Evolutionary conservation across 2,329 filamentous ascomycete genomes (phyloP).

Genomic region (Venturia pyrina): DNA sequence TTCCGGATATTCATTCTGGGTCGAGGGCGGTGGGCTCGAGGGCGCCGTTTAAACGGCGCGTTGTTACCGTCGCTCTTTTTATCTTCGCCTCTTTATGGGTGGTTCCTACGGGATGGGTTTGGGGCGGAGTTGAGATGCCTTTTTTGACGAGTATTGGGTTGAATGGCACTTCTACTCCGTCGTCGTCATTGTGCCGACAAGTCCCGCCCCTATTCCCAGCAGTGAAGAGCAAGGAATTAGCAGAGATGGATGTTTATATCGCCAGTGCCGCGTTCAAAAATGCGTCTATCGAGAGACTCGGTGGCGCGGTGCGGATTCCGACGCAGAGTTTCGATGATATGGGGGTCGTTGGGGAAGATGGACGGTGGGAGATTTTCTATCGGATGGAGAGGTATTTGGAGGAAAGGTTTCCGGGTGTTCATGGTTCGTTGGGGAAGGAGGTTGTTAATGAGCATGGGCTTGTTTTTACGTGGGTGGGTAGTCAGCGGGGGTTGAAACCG

Average conservation of each 20-base stretch:
- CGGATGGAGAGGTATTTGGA: slow-evolving; percentile 42
- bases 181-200: not conserved
- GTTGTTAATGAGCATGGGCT: slow-evolving; percentile 51
- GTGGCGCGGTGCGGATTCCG: slow-evolving; percentile 43
- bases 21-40: no score
- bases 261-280: slow-evolving; percentile 3
- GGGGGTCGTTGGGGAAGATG: slow-evolving; percentile 43
- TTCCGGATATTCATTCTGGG: no score
- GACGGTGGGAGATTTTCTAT: slow-evolving; percentile 49
- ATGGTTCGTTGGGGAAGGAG: slow-evolving; percentile 33
- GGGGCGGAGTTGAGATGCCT: not conserved
- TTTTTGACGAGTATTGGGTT: not conserved
- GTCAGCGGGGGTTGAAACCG: slow-evolving; percentile 40
- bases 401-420: slow-evolving; percentile 41
- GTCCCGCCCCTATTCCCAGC: not conserved
- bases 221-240: slow-evolving; percentile 1
- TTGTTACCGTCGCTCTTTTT: not conserved
- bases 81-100: not conserved
- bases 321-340: slow-evolving; percentile 48
- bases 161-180: no score
- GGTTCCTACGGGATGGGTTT: not conserved
- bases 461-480: slow-evolving; percentile 48
- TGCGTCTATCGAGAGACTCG: slow-evolving; percentile 24
- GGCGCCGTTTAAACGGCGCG: not conserved
- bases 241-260: not conserved